Evolutionary conservation across 441 rosid species (phyloP).

Genomic region (Jatropha multifida): DNA sequence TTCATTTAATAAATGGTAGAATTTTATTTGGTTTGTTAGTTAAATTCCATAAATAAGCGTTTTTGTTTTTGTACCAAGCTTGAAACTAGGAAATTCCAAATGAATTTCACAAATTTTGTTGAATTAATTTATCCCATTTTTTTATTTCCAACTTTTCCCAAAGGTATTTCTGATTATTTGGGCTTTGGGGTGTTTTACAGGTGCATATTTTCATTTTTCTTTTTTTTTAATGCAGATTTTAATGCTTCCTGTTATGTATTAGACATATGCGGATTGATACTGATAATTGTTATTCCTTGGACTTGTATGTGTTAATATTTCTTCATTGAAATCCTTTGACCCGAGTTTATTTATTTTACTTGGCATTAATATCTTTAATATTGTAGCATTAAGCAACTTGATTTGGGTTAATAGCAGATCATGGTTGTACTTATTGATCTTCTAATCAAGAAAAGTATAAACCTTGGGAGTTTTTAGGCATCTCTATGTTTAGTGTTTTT

Average conservation of each 20-base stretch:
- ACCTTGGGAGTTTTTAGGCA: slow-evolving; percentile 5
- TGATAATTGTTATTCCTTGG: not conserved
- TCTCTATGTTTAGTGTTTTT: slow-evolving; percentile 2
- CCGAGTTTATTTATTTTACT: not conserved
- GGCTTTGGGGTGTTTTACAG: not conserved
- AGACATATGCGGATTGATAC: not conserved
- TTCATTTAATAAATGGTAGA: no score
- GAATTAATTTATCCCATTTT: not conserved
- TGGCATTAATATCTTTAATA: not conserved
- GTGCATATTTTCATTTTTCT: not conserved
- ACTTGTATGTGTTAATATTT: not conserved
- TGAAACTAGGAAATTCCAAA: no score
- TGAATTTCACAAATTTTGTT: no score
- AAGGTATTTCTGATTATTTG: not conserved
- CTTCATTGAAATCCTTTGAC: not conserved
- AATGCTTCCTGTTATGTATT: not conserved
- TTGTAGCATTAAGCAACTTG: not conserved
- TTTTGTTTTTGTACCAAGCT: no score
- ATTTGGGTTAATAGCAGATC: not conserved
- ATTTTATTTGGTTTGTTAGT: no score
- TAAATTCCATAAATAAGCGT: no score
- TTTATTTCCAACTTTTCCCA: not conserved
- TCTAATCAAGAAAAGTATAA: not conserved
- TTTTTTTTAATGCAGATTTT: not conserved
- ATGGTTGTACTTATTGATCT: not conserved